These are phyloP conservation scores for Botryotinia globosa DNA, from an alignment of 2,329 filamentous ascomycete genomes.

Conservation along the genomic window DNA sequence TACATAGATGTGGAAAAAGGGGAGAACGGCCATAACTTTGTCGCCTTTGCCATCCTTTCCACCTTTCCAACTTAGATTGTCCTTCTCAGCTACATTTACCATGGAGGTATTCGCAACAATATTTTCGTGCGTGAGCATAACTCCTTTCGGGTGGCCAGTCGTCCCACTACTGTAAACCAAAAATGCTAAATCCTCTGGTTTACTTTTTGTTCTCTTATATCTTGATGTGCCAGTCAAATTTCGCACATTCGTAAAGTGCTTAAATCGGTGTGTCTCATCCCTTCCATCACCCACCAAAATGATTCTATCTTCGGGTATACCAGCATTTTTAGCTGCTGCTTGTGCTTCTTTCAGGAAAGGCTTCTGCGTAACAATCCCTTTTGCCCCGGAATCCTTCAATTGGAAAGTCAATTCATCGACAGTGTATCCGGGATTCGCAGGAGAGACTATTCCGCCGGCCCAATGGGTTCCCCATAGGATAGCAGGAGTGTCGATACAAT, in stretches of 20 bases:
- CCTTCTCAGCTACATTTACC: constrained; percentile 51
- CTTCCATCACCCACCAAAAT: constrained; percentile 70
- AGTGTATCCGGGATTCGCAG: constrained; percentile 86
- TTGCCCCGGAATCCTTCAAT: constrained; percentile 73
- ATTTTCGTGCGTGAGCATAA: constrained; percentile 81
- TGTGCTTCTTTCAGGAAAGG: constrained; percentile 61
- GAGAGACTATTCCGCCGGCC: constrained; percentile 79
- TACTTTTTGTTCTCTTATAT: constrained; percentile 59
- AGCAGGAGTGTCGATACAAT: constrained; percentile 77
- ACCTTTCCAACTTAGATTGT: constrained; percentile 56
- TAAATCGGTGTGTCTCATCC: constrained; percentile 57
- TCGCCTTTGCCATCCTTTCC: constrained; percentile 63
- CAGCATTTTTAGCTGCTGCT: constrained; percentile 66
- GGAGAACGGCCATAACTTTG: constrained; percentile 72
- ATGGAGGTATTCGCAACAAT: constrained; percentile 72
- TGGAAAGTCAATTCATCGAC: constrained; percentile 81
- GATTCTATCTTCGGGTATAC: constrained; percentile 69
- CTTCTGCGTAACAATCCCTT: constrained; percentile 71
- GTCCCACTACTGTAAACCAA: constrained; percentile 88
- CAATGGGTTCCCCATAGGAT: constrained; percentile 77
- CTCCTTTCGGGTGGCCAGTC: constrained; percentile 87
- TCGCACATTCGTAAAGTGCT: constrained; percentile 70
- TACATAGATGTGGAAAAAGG: constrained; percentile 91
- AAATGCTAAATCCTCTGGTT: constrained; percentile 75
- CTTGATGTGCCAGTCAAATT: constrained; percentile 59